phyloP scores from a whole-genome alignment of 108 stramenopile genomes.

The Pseudonitzschia pungens region DNA sequence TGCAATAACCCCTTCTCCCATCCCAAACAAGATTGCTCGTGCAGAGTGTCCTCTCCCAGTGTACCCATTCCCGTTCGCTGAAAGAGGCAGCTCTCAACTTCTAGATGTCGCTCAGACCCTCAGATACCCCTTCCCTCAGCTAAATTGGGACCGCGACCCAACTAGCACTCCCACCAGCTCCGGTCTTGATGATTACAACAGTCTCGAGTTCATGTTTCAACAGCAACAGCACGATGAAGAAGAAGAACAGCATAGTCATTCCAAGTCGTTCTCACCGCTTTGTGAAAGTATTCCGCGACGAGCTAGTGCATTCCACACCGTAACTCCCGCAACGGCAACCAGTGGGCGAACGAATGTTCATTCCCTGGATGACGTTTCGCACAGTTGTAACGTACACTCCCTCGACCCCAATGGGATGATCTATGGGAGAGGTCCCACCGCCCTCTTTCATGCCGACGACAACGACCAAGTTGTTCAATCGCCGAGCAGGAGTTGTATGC shows the following conservation, averaged over 20 bases:
- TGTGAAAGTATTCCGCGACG: background rate
- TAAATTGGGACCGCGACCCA: background rate
- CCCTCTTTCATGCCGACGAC: no score
- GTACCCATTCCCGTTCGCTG: background rate
- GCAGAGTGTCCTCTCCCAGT: background rate
- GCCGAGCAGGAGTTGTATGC: no score
- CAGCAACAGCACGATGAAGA: background rate
- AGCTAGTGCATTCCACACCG: background rate
- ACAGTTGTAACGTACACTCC: background rate
- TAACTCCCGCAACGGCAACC: background rate
- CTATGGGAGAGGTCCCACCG: no score
- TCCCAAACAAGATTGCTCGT: background rate
- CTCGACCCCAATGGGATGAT: no score
- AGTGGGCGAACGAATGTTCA: background rate
- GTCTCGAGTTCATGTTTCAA: background rate
- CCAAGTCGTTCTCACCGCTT: background rate
- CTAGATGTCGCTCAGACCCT: background rate
- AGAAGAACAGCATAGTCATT: no score
- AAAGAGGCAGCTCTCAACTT: background rate
- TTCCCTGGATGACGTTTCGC: background rate
- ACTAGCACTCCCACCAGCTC: background rate
- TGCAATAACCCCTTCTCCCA: background rate
- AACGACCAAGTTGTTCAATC: no score
- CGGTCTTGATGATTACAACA: background rate
- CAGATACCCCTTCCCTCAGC: background rate